Base-by-base conservation (phyloP, 352 stramenopile genomes). In the Globisporangium solare region DNA sequence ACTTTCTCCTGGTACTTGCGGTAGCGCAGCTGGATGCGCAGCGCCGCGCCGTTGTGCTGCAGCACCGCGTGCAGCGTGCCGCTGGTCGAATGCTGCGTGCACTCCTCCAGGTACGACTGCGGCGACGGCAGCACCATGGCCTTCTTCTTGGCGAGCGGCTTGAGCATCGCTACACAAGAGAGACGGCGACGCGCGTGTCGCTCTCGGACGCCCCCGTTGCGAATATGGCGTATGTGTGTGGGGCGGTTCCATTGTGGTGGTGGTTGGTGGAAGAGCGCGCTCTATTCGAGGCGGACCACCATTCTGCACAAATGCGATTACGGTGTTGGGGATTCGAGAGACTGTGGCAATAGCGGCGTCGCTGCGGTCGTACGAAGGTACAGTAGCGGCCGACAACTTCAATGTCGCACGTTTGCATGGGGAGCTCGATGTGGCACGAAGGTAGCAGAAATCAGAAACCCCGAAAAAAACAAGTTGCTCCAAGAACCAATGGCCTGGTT, bases 1-100 rank as follows among this genome's bases (percentile, higher is more conserved):
- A 86, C 70, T 56, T 88, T 87, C 12, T 83, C 66, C 53, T 87
- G 76, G 68, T 89, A 88, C 48, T 79, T 74, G 46, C 80, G 77
- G 64, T 92, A 92, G 41, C 77, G 79, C 60, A 84, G 51, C 61
- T 90, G 82, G 58, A 92, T 85, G 24, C 82, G 71, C 63, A 80
- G 41, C 21, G 81, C 79, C 21, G 76, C 68, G 12, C 61, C 63
- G 47, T 43, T 43, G 39, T 81, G 68, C 20, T 76, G 68, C 27
- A 71, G 52, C 14, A 64, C 65, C 37, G 37, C 74, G 32, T 56
- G 43, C 7, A 63, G 49, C 31, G 57, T 54, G 31, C 27, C 7
- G 27, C 31, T 48, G 27, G 57, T 24, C 41, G 70, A 58, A 17
- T 62, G 68, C 56, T 76, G 65, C 54, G 57, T 62, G 57, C 74